A percentile compares a stretch with the other conserved stretches of the same genome.
Conservation (phyloP, 108 stramenopile genomes). For the Stephanodiscus triporus region DNA sequence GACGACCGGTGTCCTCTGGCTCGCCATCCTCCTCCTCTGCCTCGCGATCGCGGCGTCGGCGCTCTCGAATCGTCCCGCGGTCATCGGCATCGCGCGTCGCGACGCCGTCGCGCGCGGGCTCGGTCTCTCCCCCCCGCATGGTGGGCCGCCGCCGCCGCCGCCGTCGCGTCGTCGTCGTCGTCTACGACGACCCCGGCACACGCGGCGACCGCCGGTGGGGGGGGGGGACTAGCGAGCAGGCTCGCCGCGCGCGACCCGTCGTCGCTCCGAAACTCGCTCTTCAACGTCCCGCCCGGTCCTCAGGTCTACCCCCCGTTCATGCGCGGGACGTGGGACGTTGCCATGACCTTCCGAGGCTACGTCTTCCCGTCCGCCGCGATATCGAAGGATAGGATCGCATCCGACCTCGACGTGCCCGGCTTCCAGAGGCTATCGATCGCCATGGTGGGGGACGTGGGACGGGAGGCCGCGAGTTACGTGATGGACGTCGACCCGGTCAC, state of each 20-base stretch:
- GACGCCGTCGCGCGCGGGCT: not conserved
- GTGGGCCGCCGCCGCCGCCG: not conserved
- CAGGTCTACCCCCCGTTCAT: slow-evolving; percentile 78
- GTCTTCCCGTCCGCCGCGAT: slow-evolving; percentile 72
- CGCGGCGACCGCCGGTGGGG: not conserved
- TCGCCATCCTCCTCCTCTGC: not conserved
- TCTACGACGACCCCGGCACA: too few species aligned
- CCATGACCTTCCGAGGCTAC: slow-evolving; percentile 59
- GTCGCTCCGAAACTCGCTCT: slow-evolving; percentile 63
- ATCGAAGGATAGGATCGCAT: slow-evolving; percentile 52
- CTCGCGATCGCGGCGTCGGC: not conserved
- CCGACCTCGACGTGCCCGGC: slow-evolving; percentile 62
- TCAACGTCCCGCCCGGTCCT: slow-evolving; percentile 76
- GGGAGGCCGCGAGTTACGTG: slow-evolving; percentile 50
- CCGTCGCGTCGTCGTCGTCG: not conserved
- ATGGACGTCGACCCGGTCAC: slow-evolving; percentile 57
- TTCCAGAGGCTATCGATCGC: slow-evolving; percentile 86
- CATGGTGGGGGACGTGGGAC: slow-evolving; percentile 68
- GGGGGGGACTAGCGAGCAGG: slow-evolving; percentile 49
- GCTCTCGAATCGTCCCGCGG: not conserved
- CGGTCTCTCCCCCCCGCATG: not conserved
- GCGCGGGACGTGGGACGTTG: slow-evolving; percentile 65
- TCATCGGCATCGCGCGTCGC: not conserved
- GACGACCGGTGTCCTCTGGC: too few species aligned
- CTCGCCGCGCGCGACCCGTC: slow-evolving; percentile 68